phyloP scores from a whole-genome alignment of 371 early-diverging fungal genomes.

The Rhizopus delemar region DNA sequence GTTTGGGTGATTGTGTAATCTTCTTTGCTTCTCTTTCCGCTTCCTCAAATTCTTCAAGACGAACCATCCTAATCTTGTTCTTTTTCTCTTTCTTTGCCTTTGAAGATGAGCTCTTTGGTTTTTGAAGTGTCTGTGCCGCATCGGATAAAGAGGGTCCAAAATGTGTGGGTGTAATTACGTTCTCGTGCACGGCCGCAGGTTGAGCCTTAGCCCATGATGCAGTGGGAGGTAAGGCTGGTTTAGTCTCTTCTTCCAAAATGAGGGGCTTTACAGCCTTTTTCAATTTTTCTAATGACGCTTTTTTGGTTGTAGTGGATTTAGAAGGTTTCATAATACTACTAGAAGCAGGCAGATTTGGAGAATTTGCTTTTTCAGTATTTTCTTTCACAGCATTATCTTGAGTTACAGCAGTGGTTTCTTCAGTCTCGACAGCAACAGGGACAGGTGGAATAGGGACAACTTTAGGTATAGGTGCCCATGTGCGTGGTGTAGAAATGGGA shows the following conservation, averaged over 20 bases:
- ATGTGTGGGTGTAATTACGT: conserved; percentile 41
- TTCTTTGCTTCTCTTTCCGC: conserved; percentile 30
- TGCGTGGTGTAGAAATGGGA: conserved; percentile 20
- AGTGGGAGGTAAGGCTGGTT: conserved; percentile 63
- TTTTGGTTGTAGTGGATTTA: conserved; percentile 5
- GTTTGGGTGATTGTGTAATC: conserved; percentile 6
- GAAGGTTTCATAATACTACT: conserved; percentile 4
- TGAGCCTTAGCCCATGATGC: conserved; percentile 62
- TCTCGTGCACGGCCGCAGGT: conserved; percentile 34
- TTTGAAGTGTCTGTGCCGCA: conserved; percentile 45
- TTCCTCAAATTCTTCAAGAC: conserved; percentile 48
- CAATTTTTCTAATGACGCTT: conserved; percentile 2
- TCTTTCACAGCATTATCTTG: neutral
- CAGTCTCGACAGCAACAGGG: conserved; percentile 10
- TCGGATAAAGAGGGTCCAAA: conserved; percentile 52
- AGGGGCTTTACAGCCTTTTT: conserved; percentile 8
- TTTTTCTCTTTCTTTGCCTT: conserved; percentile 49
- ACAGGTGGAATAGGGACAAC: conserved; percentile 32
- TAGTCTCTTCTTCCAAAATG: conserved; percentile 32
- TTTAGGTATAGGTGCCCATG: conserved; percentile 50
- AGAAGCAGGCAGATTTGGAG: conserved; percentile 4
- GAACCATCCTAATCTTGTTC: conserved; percentile 44
- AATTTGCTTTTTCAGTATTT: neutral
- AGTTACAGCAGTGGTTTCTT: conserved; percentile 1
- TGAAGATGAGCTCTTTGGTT: conserved; percentile 40